Evolutionary conservation across 2,329 filamentous ascomycete genomes (phyloP), one percentile per base, ranked within the genome.

Genomic region (Sporothrix globosa): DNA sequence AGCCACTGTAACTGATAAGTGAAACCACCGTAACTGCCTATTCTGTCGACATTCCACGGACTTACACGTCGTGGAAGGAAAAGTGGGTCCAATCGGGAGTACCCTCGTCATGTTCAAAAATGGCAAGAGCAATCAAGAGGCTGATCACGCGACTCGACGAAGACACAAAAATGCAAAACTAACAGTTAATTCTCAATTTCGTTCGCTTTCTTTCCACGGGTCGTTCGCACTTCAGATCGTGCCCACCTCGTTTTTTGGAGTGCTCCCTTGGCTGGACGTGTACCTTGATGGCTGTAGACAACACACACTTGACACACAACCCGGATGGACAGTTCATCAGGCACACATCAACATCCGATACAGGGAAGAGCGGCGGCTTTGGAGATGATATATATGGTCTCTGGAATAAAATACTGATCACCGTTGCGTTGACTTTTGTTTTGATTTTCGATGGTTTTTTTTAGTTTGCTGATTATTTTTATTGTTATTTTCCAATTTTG

Each of bases 231-330:
- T 61, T 17, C 41, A 9, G 0, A 9, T 11, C 34, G 17, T 41
- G 17, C n/a, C 17, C n/a, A 13, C 19, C 4, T 21, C 30, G 11
- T 41, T 9, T 44, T 44, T 44, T 17, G 3, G 3, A 1, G 34
- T 41, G 10, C 21, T 13, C 10, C 21, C 41, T 65, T 48, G 60
- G 60, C 41, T 3, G 24, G 41, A 3, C 4, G 44, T 21, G 63
- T 66, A 66, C 63, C 63, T 66, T 66, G 63, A 66, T 66, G 63
- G 63, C 46, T 66, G 63, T 34, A 11, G 63, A 52, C 44, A 14
- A 34, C 44, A 9, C 17, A 19, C 5, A 13, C 41, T 44, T 14
- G 30, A 44, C 21, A 44, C 30, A 50, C 65, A 67, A 67, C 65
- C 65, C 52, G 48, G 48, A 67, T 53, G 65, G 48, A 54, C 48